These are phyloP conservation scores for Heliamphora exappendiculata DNA, from an alignment of 148 eudicot species.

Conservation along the genomic window DNA sequence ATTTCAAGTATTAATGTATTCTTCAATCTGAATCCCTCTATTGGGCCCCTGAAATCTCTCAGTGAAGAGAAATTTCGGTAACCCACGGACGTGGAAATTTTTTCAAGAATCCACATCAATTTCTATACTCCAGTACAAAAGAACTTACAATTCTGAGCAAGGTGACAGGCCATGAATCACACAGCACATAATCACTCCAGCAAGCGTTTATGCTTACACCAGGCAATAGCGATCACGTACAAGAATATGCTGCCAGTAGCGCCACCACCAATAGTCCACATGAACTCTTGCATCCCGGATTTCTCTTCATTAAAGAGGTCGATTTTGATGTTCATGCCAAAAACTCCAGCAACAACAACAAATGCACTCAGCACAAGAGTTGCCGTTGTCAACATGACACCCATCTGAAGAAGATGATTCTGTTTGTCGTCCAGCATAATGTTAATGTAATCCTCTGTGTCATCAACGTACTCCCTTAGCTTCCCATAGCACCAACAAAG, in stretches of 20 bases:
- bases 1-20: not conserved
- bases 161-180: not conserved
- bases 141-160: not conserved
- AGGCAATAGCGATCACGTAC: conserved; percentile 73
- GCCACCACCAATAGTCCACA: conserved; percentile 88
- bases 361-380: conserved; percentile 82
- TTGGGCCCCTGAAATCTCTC: not conserved
- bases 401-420: conserved; percentile 96
- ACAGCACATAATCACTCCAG: conserved; percentile 46
- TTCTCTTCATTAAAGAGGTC: conserved; percentile 36
- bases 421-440: conserved; percentile 98
- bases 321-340: conserved; percentile 81
- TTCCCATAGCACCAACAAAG: conserved; percentile 16
- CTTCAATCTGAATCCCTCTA: not conserved
- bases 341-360: conserved; percentile 81
- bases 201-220: conserved; percentile 84
- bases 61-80: not conserved
- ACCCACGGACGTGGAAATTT: not conserved
- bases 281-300: conserved; percentile 51
- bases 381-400: conserved; percentile 91
- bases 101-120: not conserved
- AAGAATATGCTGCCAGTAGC: conserved; percentile 55
- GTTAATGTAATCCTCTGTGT: conserved; percentile 97
- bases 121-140: not conserved
- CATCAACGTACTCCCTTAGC: conserved; percentile 97